A percentile compares a stretch with the other conserved stretches of the same genome.
Conservation (phyloP, 805 yeast species). For the Starmerella apis region DNA sequence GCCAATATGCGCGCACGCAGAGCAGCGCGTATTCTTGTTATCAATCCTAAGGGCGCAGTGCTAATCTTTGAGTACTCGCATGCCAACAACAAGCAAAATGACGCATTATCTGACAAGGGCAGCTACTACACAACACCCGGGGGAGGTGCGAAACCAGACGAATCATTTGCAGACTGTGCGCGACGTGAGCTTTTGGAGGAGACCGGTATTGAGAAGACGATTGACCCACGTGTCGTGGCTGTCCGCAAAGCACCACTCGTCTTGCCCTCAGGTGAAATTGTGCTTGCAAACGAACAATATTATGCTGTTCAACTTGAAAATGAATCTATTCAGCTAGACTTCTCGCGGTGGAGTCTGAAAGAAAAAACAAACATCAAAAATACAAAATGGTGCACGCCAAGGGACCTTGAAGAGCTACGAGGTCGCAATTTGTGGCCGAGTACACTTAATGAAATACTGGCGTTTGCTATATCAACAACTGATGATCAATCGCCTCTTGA, state of each 20-base stretch:
- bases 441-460: conserved; percentile 15
- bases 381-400: conserved; percentile 15
- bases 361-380: conserved; percentile 14
- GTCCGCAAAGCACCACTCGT: conserved; percentile 20
- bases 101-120: conserved; percentile 18
- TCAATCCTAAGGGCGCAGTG: conserved; percentile 12
- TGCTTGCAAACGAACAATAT: conserved; percentile 21
- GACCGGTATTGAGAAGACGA: conserved; percentile 16
- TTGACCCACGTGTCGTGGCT: conserved; percentile 13
- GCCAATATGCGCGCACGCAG: conserved; percentile 8
- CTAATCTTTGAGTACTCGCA: conserved; percentile 21
- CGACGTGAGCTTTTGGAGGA: conserved; percentile 22
- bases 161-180: conserved; percentile 19
- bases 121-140: conserved; percentile 23
- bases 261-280: conserved; percentile 14
- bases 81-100: background rate
- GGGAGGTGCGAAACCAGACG: conserved; percentile 13
- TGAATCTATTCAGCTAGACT: conserved; percentile 7
- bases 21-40: conserved; percentile 21
- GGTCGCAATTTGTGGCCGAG: conserved; percentile 20
- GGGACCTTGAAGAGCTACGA: conserved; percentile 10
- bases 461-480: background rate
- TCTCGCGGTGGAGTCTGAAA: conserved; percentile 14
- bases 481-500: conserved; percentile 1
- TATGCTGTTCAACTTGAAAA: conserved; percentile 9